These are phyloP conservation scores for Pichia manshurica DNA, from an alignment of 805 yeast species.

Conservation along the genomic window DNA sequence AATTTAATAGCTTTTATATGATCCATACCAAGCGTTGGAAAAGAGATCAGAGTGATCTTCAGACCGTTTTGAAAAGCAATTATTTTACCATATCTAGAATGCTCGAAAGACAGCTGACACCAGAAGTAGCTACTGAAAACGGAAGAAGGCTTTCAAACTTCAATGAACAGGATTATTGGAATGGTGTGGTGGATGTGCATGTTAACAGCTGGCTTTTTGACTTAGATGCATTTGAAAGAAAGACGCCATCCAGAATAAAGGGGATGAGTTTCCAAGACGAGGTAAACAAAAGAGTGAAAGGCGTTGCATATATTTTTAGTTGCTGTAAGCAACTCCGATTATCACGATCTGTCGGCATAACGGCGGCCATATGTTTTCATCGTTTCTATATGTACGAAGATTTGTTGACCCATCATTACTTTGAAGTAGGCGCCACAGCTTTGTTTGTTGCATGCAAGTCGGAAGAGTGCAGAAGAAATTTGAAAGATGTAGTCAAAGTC, in stretches of 20 bases:
- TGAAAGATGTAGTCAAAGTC: constrained; percentile 44
- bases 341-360: constrained; percentile 42
- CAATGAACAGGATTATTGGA: constrained; percentile 21
- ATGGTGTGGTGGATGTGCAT: constrained; percentile 26
- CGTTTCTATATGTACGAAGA: constrained; percentile 46
- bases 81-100: no score
- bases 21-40: no score
- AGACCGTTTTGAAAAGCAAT: no score
- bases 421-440: constrained; percentile 46
- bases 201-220: constrained; percentile 26
- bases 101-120: background rate
- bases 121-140: background rate
- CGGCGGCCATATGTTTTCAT: constrained; percentile 45
- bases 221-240: constrained; percentile 19
- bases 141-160: no score
- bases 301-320: constrained; percentile 40
- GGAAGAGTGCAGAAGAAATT: constrained; percentile 44
- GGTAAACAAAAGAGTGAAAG: constrained; percentile 40
- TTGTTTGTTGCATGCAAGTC: constrained; percentile 49
- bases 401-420: constrained; percentile 38
- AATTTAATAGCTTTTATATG: no score
- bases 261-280: constrained; percentile 36
- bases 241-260: constrained; percentile 32
- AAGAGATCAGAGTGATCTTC: no score
- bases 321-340: constrained; percentile 40